Percentiles rank a stretch among this genome's conserved stretches.
phyloP scores from a whole-genome alignment of 441 rosid species.

The Hypseocharis bilobata region DNA sequence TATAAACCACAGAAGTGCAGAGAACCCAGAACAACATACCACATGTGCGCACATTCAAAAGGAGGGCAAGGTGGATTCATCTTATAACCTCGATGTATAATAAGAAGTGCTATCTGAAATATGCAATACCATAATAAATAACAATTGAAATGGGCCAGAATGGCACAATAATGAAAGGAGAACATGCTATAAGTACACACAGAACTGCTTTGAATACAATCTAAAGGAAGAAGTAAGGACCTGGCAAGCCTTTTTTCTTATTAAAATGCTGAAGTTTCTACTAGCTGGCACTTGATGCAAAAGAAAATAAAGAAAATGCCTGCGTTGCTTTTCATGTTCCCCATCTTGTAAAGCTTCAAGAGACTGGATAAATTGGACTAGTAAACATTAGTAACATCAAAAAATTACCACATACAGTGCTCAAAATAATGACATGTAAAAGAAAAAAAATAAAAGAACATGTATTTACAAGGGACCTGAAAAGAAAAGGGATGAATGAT shows the following conservation, averaged over 20 bases:
- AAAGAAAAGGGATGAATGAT: slow-evolving; percentile 15
- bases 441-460: slow-evolving; percentile 5
- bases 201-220: slow-evolving; percentile 1
- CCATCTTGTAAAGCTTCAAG: slow-evolving; percentile 98
- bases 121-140: slow-evolving; percentile 31
- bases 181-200: slow-evolving; percentile 8
- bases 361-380: slow-evolving; percentile 46
- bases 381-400: slow-evolving; percentile 21
- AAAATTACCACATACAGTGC: slow-evolving; percentile 15
- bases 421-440: slow-evolving; percentile 10
- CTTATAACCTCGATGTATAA: slow-evolving; percentile 81
- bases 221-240: slow-evolving; percentile 38
- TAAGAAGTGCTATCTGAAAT: slow-evolving; percentile 88
- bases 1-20: slow-evolving; percentile 9
- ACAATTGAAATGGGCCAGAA: slow-evolving; percentile 29
- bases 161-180: slow-evolving; percentile 16
- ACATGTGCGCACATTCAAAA: slow-evolving; percentile 96
- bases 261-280: slow-evolving; percentile 85
- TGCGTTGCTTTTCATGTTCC: slow-evolving; percentile 88
- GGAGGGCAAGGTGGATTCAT: slow-evolving; percentile 98
- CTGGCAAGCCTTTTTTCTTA: slow-evolving; percentile 83
- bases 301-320: slow-evolving; percentile 86
- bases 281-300: slow-evolving; percentile 93
- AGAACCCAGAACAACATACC: slow-evolving; percentile 42
- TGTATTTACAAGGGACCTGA: slow-evolving; percentile 10